phyloP scores from a whole-genome alignment of 129 eudicot species.

The Centaurea solstitialis region DNA sequence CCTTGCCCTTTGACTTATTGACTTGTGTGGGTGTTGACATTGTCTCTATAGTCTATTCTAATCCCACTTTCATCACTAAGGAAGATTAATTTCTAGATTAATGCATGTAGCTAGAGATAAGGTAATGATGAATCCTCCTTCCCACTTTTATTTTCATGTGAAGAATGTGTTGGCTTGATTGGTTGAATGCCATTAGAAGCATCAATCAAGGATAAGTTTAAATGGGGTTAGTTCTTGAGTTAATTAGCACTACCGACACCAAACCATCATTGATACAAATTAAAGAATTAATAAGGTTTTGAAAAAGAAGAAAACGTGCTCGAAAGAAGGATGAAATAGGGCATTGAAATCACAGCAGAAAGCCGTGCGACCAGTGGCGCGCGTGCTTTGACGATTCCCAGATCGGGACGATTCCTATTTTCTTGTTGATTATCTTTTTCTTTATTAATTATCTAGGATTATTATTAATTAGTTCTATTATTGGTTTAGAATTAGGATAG shows the following conservation, averaged over 20 bases:
- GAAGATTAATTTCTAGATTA: constrained; percentile 17
- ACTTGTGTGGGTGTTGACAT: constrained; percentile 30
- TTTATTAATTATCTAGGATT: too few relatives aligned
- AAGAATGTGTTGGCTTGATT: neutral
- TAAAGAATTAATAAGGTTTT: too few relatives aligned
- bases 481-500: too few relatives aligned
- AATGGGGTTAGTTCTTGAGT: neutral
- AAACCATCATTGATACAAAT: neutral
- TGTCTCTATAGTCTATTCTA: constrained; percentile 6
- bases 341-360: too few relatives aligned
- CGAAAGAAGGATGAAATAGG: too few relatives aligned
- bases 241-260: neutral
- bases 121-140: constrained; percentile 4
- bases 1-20: constrained; percentile 31
- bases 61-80: constrained; percentile 11
- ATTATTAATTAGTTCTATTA: too few relatives aligned
- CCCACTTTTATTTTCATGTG: neutral
- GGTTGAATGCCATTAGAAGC: neutral
- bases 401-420: too few relatives aligned
- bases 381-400: too few relatives aligned
- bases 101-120: constrained; percentile 20
- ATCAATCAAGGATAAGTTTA: neutral
- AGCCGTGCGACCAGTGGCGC: too few relatives aligned
- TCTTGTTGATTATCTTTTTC: too few relatives aligned
- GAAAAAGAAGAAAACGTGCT: too few relatives aligned